Evolutionary conservation across 2,329 filamentous ascomycete species (phyloP), one percentile per base, ranked within the genome.

Genomic region (Colletotrichum sp.): DNA sequence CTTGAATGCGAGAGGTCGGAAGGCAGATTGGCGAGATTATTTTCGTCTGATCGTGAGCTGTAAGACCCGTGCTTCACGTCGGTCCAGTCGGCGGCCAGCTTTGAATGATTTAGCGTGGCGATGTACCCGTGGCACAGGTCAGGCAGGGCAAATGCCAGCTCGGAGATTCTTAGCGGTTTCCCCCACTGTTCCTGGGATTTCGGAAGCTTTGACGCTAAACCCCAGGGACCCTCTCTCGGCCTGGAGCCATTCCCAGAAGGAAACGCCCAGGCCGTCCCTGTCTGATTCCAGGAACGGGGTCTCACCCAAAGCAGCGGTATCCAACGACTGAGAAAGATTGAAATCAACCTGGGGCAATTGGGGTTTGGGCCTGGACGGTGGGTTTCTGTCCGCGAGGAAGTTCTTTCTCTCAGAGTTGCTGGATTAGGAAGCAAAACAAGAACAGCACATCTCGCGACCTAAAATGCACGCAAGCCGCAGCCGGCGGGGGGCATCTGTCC

Each of bases 181-280:
- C 71, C 34, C 71, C 57, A 34, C 63, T 25, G 67, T 44, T 52
- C 64, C 72, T 72, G 13, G 44, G 44, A 52, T 52, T 52, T 52
- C 44, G 44, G n/a, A 72, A 72, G 73, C 57, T 72, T 67, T 63
- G 73, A 57, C 69, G 36, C 68, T 32, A 44, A 59, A 68, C 64
- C 70, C 64, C 57, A 36, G 73, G 66, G 55, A 68, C 55, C 68
- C 69, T 72, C 63, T 63, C 63, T 67, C 59, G 59, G 72, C 55
- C 30, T 60, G 64, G 52, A 32, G 25, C 67, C 67, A 65, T 60
- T 71, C 16, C 39, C 25, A 52, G 52, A 61, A 22, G 27, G 39
- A 48, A 25, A 27, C 36, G 36, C 44, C 36, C 63, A 67, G 63
- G 63, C 39, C 27, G 27, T 65, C 67, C 67, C 16, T 57, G 67